Evolutionary conservation across 257 asterid species (phyloP), one percentile per base, ranked within the genome.

Genomic region (Jasminum sambac): DNA sequence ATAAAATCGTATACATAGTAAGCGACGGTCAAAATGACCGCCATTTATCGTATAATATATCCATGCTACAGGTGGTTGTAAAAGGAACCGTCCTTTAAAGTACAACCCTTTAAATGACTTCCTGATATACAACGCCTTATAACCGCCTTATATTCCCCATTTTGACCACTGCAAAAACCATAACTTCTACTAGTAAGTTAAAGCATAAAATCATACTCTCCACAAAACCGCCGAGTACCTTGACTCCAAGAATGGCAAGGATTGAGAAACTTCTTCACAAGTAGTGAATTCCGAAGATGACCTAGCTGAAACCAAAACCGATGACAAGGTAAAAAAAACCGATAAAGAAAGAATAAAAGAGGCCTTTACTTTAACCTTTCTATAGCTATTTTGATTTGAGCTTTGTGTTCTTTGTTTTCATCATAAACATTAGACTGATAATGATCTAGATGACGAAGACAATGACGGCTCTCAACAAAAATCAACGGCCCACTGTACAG

Each of bases 211-310:
- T 94, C 30, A 81, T 94, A 67, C 91, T 94, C n/a, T 94, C 97
- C 1, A 94, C 99, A 0, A 91, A 94, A 73, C 96, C 97, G 11
- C 99, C 97, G 97, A 91, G 79, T 89, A 91, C 81, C 91, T 87
- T 41, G 93, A 87, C 43, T 50, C 80, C 25, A 77, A 79, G 68
- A 80, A 21, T 70, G 69, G 37, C 73, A 78, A 82, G 69, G 85
- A 78, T 23, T 76, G 74, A 40, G 87, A 82, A 46, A 61, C 60
- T 41, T 79, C 79, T n/a, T 79, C 90, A 5, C 84, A 87, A 17
- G 65, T 23, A 64, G 85, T 72, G 71, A 83, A 83, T 59, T 86
- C 86, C 2, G 89, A 85, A 21, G 95, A 84, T 13, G 97, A 89
- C 40, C 26, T 64, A 46, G n/a, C n/a, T 52, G 77, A 82, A 46